These are phyloP conservation scores for Chlorencoelia australis DNA, from an alignment of 2,329 filamentous ascomycete genomes.

Conservation along the genomic window DNA sequence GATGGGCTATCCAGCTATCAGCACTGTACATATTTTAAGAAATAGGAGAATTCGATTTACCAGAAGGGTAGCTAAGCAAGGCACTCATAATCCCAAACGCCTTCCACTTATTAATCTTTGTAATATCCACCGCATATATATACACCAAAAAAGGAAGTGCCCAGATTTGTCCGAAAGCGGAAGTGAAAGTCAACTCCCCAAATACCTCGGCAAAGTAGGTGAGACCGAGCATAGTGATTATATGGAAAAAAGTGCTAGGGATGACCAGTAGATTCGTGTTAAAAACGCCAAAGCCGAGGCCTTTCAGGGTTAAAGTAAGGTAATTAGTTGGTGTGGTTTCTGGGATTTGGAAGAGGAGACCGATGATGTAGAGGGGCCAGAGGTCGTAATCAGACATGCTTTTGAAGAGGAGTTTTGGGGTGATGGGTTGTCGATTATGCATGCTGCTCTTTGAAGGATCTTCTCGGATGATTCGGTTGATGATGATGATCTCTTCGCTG, in stretches of 20 bases:
- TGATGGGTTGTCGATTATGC: conserved; percentile 41
- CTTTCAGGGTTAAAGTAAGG: conserved; percentile 18
- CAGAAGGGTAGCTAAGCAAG: conserved; percentile 4
- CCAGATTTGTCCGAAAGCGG: conserved; percentile 30
- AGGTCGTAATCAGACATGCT: conserved; percentile 42
- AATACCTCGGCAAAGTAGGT: conserved; percentile 35
- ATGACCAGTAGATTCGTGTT: conserved; percentile 37
- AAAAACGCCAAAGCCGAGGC: conserved; percentile 28
- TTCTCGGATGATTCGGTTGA: conserved; percentile 47
- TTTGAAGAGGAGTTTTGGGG: conserved; percentile 35
- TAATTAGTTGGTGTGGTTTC: conserved; percentile 14
- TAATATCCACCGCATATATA: conserved; percentile 13
- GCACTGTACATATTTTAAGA: not conserved
- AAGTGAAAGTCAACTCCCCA: conserved; percentile 27
- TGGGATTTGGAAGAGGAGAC: conserved; percentile 24
- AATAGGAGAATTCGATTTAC: conserved; percentile 1
- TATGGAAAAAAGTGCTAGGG: conserved; percentile 33
- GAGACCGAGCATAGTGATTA: conserved; percentile 32
- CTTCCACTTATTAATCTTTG: conserved; percentile 12
- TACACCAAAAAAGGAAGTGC: conserved; percentile 29
- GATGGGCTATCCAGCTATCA: conserved; percentile 29
- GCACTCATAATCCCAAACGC: conserved; percentile 10
- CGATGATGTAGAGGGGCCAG: conserved; percentile 38
- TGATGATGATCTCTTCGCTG: conserved; percentile 54
- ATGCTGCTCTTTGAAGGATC: conserved; percentile 39